These are phyloP conservation scores for Agapanthus africanus DNA, from an alignment of 106 monocot genomes.

Conservation along the genomic window DNA sequence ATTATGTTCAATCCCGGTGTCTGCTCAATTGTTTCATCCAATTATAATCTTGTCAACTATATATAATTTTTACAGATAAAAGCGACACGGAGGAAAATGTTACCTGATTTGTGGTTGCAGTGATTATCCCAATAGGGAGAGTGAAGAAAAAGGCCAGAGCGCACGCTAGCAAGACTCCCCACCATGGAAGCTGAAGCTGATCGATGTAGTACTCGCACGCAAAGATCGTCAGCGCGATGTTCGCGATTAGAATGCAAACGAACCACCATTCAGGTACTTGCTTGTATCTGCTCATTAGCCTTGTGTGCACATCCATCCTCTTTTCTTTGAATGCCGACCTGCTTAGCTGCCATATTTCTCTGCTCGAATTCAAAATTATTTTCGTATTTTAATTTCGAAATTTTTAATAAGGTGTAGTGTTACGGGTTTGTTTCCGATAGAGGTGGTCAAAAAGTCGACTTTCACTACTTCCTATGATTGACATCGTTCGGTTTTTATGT, in stretches of 20 bases:
- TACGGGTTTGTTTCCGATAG: too few relatives aligned
- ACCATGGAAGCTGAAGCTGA: constrained; percentile 91
- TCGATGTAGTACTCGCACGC: constrained; percentile 79
- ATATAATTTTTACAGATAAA: too few relatives aligned
- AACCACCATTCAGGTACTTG: constrained; percentile 95
- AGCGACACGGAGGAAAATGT: background rate
- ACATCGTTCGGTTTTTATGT: too few relatives aligned
- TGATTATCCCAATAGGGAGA: constrained; percentile 25
- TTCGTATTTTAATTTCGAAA: background rate
- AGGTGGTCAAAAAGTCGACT: too few relatives aligned
- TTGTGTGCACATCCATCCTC: constrained; percentile 85
- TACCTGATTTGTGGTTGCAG: constrained; percentile 24
- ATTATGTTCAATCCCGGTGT: constrained; percentile 42
- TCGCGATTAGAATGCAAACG: constrained; percentile 56
- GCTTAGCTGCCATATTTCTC: constrained; percentile 74
- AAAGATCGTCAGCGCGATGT: constrained; percentile 55
- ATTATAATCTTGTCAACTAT: too few relatives aligned
- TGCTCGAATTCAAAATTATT: constrained; percentile 1
- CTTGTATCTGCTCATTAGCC: constrained; percentile 73
- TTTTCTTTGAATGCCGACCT: constrained; percentile 66
- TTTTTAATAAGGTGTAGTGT: too few relatives aligned
- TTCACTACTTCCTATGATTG: too few relatives aligned
- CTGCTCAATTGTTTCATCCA: constrained; percentile 7
- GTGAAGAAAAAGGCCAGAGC: constrained; percentile 20
- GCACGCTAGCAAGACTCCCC: constrained; percentile 68